phyloP scores from a whole-genome alignment of 495 filamentous ascomycete species.

The Neurospora sp. region DNA sequence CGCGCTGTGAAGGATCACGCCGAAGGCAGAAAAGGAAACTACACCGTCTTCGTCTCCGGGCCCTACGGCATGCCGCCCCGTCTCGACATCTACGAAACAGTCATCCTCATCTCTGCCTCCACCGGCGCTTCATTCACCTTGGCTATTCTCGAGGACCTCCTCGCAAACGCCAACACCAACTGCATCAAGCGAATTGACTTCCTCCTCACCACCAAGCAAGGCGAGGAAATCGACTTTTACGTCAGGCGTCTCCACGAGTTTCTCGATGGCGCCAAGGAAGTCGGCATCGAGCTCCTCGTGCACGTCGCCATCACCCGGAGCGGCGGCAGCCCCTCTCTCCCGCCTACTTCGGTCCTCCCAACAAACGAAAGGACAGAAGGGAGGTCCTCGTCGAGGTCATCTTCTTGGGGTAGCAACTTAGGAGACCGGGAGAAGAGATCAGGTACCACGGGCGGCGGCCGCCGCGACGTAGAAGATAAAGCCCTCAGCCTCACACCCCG shows the following conservation, averaged over 20 bases:
- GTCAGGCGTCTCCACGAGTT: conserved; percentile 49
- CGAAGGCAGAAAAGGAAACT: conserved; percentile 20
- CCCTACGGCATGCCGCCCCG: conserved; percentile 47
- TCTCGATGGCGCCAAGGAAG: conserved; percentile 38
- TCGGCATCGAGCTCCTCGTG: conserved; percentile 37
- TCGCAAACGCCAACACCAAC: conserved; percentile 29
- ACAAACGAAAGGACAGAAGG: background rate
- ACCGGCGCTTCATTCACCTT: conserved; percentile 48
- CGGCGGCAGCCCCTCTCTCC: background rate
- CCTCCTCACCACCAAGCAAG: conserved; percentile 61
- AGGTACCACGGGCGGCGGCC: conserved; percentile 6
- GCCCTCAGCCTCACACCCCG: background rate
- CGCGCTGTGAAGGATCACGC: conserved; percentile 45
- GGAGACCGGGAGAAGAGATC: conserved; percentile 16
- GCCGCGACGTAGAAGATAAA: conserved; percentile 13
- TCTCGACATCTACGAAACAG: conserved; percentile 49
- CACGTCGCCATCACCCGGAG: conserved; percentile 48
- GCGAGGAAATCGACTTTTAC: conserved; percentile 61
- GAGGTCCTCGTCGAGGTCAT: background rate
- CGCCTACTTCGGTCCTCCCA: background rate
- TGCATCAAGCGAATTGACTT: conserved; percentile 60
- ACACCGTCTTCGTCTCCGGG: conserved; percentile 43
- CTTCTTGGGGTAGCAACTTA: conserved; percentile 11
- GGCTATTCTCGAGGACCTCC: conserved; percentile 45
- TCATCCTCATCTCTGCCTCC: conserved; percentile 48